These are phyloP conservation scores for Phytophthora aleatoria DNA, from an alignment of 352 stramenopile species.

Conservation along the genomic window DNA sequence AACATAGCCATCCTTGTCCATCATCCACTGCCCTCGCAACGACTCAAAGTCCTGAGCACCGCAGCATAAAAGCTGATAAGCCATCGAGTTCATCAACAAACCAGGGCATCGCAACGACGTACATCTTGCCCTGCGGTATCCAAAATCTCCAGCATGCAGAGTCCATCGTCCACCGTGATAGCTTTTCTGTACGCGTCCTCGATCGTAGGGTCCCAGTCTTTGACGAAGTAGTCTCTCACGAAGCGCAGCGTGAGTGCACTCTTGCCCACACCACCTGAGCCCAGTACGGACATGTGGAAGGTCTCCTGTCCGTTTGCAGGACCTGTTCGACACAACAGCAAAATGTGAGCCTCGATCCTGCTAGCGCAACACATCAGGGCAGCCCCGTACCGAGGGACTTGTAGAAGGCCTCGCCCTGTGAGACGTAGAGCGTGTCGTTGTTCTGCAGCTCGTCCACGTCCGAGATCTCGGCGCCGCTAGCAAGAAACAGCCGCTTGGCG, in stretches of 20 bases:
- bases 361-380: background rate
- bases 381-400: slow-evolving; percentile 53
- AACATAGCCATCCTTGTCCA: slow-evolving; percentile 91
- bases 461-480: slow-evolving; percentile 82
- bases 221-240: slow-evolving; percentile 90
- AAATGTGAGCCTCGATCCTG: background rate
- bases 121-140: slow-evolving; percentile 91
- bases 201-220: slow-evolving; percentile 92
- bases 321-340: slow-evolving; percentile 19
- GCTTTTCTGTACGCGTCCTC: slow-evolving; percentile 92
- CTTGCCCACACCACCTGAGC: slow-evolving; percentile 90
- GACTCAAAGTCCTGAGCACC: slow-evolving; percentile 82
- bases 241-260: slow-evolving; percentile 91
- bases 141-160: slow-evolving; percentile 91
- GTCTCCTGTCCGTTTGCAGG: slow-evolving; percentile 78
- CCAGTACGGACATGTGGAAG: slow-evolving; percentile 88
- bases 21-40: slow-evolving; percentile 89
- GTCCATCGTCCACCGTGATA: slow-evolving; percentile 81
- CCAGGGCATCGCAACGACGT: slow-evolving; percentile 16
- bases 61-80: background rate
- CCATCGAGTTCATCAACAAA: background rate
- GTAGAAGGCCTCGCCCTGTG: slow-evolving; percentile 86
- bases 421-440: slow-evolving; percentile 90
- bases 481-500: slow-evolving; percentile 79
- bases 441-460: slow-evolving; percentile 89